Evolutionary conservation across 169 alveolate genomes (phyloP).

Genomic region (Toxoplasma gondii): DNA sequence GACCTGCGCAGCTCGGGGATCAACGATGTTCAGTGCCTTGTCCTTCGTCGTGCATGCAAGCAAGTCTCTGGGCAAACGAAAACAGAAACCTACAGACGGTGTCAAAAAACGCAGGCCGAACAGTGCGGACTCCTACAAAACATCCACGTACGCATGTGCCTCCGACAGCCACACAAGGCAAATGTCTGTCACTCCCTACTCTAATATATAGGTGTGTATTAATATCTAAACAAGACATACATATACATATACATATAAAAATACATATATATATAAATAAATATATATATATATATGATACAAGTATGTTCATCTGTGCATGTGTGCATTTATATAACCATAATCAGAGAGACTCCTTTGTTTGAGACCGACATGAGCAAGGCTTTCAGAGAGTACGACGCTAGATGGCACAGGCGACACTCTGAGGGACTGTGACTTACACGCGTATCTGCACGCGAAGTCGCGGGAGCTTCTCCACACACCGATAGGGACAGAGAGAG

Average conservation of each 20-base stretch:
- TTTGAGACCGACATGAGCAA: too few species aligned
- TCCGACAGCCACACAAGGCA: background rate
- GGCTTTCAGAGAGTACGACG: too few species aligned
- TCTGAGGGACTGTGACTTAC: too few species aligned
- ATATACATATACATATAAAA: background rate
- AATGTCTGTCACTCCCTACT: background rate
- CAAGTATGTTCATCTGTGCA: background rate
- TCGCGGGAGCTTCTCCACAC: too few species aligned
- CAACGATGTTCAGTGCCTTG: slow-evolving; percentile 44
- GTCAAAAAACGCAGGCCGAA: background rate
- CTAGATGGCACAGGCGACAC: too few species aligned
- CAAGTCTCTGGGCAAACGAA: slow-evolving; percentile 24
- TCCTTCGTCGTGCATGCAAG: slow-evolving; percentile 64
- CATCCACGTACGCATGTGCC: background rate
- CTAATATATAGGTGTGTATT: background rate
- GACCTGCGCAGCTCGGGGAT: slow-evolving; percentile 52
- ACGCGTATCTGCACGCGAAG: too few species aligned
- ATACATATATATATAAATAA: background rate
- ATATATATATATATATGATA: too few species aligned
- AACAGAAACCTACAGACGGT: background rate
- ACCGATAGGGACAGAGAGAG: too few species aligned
- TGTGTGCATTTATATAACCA: background rate
- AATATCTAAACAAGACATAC: too few species aligned
- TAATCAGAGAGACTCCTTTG: too few species aligned
- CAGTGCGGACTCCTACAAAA: background rate